Base-by-base conservation (phyloP, 176 grass and related monocot genomes). In the Bonia amplexicaulis region DNA sequence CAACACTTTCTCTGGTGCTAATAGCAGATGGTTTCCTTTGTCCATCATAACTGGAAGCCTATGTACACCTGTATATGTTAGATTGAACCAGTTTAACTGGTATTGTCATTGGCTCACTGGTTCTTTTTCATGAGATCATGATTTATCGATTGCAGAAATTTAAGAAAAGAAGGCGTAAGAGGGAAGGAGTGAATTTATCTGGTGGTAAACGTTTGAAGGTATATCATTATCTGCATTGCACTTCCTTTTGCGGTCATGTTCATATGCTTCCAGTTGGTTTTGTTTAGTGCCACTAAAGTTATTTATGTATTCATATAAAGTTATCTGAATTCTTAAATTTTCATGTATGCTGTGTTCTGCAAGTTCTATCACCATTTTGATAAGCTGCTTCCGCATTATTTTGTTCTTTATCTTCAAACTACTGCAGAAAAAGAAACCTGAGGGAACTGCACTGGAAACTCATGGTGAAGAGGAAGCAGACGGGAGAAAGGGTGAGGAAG, bases 131-230 rank as follows among this genome's bases (percentile, higher is more conserved):
- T 71, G 57, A 40, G 2, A 12, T 45, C 40, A 23, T 81, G 29
- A 64, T 65, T 67, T 60, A 49, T 82, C 26, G 12, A 57, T 78
- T 88, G 73, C 44, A 92, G 83, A 85, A 72, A 73, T 5, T 76
- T 31, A 79, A 52, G 78, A 84, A 77, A 80, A 92, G 90, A 79
- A 88, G 62, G 67, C 78, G 31, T 60, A 48, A 78, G 10, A 92
- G 20, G 62, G 82, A 78, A 73, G 90, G 61, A 17, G 31, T 16
- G 7, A 61, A 65, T 89, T 76, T 81, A 6, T 88, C 40, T 77
- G 45, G 49, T 68, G 51, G 58, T n/a, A 85, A 67, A 60, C 82
- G 78, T 86, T 59, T 46, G 46, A 89, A 86, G 86, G 78, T 88
- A 85, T 80, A 65, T 8, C 79, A 54, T 71, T 71, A 44, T 54